These are phyloP conservation scores for Phytophthora constricta DNA, from an alignment of 352 stramenopile species.

Conservation along the genomic window DNA sequence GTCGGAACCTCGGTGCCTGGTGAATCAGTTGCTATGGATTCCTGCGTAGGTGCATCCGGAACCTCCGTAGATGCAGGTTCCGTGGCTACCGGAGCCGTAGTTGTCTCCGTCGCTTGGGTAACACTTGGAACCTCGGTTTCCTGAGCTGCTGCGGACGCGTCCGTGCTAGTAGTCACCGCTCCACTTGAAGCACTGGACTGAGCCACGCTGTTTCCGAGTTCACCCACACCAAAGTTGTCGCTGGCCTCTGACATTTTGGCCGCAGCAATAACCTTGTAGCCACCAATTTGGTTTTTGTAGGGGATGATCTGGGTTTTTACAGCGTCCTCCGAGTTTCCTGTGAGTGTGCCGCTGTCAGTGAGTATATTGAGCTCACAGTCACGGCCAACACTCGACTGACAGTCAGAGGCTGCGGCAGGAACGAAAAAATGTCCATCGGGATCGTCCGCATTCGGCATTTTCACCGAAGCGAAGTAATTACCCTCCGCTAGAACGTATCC, in stretches of 20 bases:
- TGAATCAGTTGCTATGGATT: not conserved
- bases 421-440: slow-evolving; percentile 26
- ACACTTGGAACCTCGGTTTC: not conserved
- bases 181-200: slow-evolving; percentile 7
- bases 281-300: slow-evolving; percentile 13
- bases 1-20: not conserved
- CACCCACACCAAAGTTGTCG: slow-evolving; percentile 21
- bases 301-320: slow-evolving; percentile 10
- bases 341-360: slow-evolving; percentile 11
- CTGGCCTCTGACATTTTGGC: not conserved
- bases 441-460: slow-evolving; percentile 24
- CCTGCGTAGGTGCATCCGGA: not conserved
- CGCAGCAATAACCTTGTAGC: slow-evolving; percentile 4
- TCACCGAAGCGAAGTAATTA: slow-evolving; percentile 31
- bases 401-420: slow-evolving; percentile 11
- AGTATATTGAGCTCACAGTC: slow-evolving; percentile 33
- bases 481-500: slow-evolving; percentile 34
- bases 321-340: not conserved
- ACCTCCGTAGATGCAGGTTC: not conserved
- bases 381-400: slow-evolving; percentile 22
- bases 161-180: not conserved
- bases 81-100: slow-evolving; percentile 2
- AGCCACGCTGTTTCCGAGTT: slow-evolving; percentile 12
- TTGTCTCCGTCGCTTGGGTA: slow-evolving; percentile 5
- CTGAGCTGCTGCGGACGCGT: not conserved